Base-by-base conservation (phyloP, 225 moss, liverwort and hornwort species). In the Physcomitrellopsis africana region DNA sequence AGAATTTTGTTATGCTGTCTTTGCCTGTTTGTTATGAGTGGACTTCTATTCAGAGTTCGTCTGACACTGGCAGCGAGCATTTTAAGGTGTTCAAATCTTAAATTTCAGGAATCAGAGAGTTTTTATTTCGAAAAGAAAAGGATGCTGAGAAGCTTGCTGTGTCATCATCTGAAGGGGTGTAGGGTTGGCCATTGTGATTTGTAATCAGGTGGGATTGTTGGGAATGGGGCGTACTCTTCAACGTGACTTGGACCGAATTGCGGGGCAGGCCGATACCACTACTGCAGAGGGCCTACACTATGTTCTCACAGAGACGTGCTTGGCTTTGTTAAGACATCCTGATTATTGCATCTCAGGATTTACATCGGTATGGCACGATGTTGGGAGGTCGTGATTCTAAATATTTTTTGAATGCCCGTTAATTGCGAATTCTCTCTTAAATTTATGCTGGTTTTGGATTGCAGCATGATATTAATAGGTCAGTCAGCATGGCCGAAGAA, bases 291-390 rank as follows among this genome's bases (percentile, higher is more conserved):
- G 86, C 20, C 71, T 86, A 11, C 86, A 86, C 63, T 78, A 81
- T 65, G 70, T 86, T 20, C 78, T 86, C 12, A 83, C 80, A 86
- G 96, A 96, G 76, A 96, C 96, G 46, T 90, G 93, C 47, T 82
- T 96, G 84, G 86, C 96, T n/a, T 79, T 96, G 74, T 79, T 96
- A 81, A 89, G 96, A 45, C 96, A 96, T 65, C 96, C 96, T 51
- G 96, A 96, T 75, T 92, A 89, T 70, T 96, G 96, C 75, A 96
- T 93, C 74, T 89, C 93, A 19, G 96, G 93, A 19, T 83, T 92
- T 55, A 84, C 96, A 20, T 87, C 83, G 76, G 86, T 86, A 86
- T 48, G 83, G 51, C 22, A 37, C 32, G 32, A 37, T 7, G 32
- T 7, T 37, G 32, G 7, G 32, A 37, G 32, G 32, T 4, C 32